Evolutionary conservation across 163 green algal genomes (phyloP), one percentile per base, ranked within the genome.

Genomic region (Chloroidium sp.): DNA sequence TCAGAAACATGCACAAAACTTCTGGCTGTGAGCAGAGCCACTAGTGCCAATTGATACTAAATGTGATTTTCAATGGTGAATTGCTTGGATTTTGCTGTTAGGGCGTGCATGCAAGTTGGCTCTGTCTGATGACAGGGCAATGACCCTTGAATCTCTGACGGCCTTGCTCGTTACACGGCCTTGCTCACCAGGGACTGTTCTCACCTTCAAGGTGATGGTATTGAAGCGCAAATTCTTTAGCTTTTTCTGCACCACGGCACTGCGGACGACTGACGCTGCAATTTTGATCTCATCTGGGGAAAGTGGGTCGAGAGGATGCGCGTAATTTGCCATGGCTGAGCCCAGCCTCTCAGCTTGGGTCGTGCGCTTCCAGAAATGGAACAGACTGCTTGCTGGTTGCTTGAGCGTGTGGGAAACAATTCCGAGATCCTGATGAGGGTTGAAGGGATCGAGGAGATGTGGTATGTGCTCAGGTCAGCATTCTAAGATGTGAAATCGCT

Each of bases 301-400:
- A 4, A 89, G 64, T 1, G 79, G 79, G 76, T 89, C 86, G n/a
- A 89, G 76, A 1, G 86, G 86, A 62, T 89, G 86, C 64, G 64
- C 64, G 8, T 72, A 10, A 10, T 72, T 10, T 10, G 64, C 64
- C 64, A 10, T 36, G 36, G 36, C 36, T 36, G 36, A 36, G 36
- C 36, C 36, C 36, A 36, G 36, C 36, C 36, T 36, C 36, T 36
- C 36, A 36, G 36, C 36, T 36, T 36, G 36, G 36, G 36, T 36
- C 36, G 36, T 36, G 36, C 36, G 36, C 36, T 36, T 36, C 36
- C 36, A 36, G 36, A 36, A 36, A 36, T 36, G 36, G 36, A 36
- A 36, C 36, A 36, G 36, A 36, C 36, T 36, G 36, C 36, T 36
- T 36, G 36, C 36, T 36, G 36, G 36, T 36, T 36, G 36, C 36